These are phyloP conservation scores for Phylloporus scabripes DNA, from an alignment of 768 basidiomycete species.

Conservation along the genomic window DNA sequence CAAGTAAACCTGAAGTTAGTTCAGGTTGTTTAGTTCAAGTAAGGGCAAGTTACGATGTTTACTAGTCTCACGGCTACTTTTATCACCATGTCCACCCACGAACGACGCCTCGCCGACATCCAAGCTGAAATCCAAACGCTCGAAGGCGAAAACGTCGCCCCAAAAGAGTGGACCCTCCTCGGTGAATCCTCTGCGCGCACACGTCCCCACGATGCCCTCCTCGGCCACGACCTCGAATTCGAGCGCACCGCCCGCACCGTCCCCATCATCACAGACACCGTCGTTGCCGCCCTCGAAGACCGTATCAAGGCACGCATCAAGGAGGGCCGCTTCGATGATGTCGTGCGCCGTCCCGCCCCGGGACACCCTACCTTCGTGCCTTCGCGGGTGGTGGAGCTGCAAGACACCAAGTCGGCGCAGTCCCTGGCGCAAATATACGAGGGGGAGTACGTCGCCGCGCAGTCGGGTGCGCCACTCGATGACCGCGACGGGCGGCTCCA, in stretches of 20 bases:
- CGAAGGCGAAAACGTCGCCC: conserved; percentile 81
- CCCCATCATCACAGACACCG: conserved; percentile 87
- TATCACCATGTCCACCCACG: conserved; percentile 37
- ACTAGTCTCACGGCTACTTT: background rate
- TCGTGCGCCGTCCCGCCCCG: conserved; percentile 69
- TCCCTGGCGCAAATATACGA: conserved; percentile 96
- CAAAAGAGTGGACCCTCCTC: conserved; percentile 89
- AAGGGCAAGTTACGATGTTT: no score
- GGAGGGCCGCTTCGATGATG: conserved; percentile 86
- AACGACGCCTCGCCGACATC: conserved; percentile 70
- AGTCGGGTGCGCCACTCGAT: conserved; percentile 49
- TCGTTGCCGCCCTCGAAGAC: conserved; percentile 77
- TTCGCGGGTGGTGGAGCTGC: conserved; percentile 81
- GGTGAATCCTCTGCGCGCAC: conserved; percentile 82
- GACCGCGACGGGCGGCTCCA: conserved; percentile 84
- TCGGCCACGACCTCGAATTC: conserved; percentile 94
- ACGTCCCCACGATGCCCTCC: conserved; percentile 84
- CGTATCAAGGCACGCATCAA: conserved; percentile 85
- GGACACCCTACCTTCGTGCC: conserved; percentile 69
- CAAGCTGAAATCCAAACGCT: conserved; percentile 73
- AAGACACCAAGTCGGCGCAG: conserved; percentile 82
- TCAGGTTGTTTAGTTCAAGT: no score
- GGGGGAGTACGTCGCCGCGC: conserved; percentile 75
- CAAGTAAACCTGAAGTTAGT: no score
- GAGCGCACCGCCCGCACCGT: conserved; percentile 84